A percentile compares a stretch with the other conserved stretches of the same genome.
These are phyloP conservation scores for Priceomyces medius DNA, from an alignment of 805 yeast genomes.

Conservation along the genomic window DNA sequence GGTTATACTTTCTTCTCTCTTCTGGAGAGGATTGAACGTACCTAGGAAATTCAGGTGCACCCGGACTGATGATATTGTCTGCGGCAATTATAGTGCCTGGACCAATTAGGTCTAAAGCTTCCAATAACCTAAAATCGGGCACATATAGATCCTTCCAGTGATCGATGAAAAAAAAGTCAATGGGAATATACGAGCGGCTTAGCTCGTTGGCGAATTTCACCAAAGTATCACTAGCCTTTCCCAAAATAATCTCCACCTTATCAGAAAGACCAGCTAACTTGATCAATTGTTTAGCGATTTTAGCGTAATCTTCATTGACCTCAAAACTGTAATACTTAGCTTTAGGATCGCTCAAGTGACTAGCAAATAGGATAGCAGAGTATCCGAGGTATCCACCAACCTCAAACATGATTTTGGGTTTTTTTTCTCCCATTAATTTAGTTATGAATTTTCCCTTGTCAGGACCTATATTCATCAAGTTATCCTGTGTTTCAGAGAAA, in stretches of 20 bases:
- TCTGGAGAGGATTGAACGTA: constrained; percentile 40
- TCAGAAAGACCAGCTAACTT: constrained; percentile 33
- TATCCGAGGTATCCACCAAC: constrained; percentile 37
- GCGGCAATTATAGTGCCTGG: constrained; percentile 41
- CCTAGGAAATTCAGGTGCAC: constrained; percentile 38
- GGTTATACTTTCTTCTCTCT: constrained; percentile 31
- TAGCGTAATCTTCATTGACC: constrained; percentile 28
- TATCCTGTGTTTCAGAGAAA: constrained; percentile 12
- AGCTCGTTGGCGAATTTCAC: constrained; percentile 22
- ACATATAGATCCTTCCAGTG: constrained; percentile 39
- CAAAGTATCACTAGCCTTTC: constrained; percentile 29
- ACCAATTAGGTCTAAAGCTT: constrained; percentile 36
- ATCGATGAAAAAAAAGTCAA: constrained; percentile 42
- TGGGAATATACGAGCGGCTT: constrained; percentile 14
- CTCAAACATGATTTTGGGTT: constrained; percentile 30
- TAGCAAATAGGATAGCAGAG: constrained; percentile 35
- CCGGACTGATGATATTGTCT: constrained; percentile 36
- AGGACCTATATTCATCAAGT: constrained; percentile 33
- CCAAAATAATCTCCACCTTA: constrained; percentile 31
- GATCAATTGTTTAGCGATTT: constrained; percentile 25
- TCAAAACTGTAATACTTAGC: constrained; percentile 37
- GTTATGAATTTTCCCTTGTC: constrained; percentile 26
- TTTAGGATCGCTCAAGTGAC: constrained; percentile 19
- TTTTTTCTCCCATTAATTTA: constrained; percentile 20
- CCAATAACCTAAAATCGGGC: constrained; percentile 43